These are phyloP conservation scores for Pelargonium fulgidum DNA, from an alignment of 441 rosid genomes.

Conservation along the genomic window DNA sequence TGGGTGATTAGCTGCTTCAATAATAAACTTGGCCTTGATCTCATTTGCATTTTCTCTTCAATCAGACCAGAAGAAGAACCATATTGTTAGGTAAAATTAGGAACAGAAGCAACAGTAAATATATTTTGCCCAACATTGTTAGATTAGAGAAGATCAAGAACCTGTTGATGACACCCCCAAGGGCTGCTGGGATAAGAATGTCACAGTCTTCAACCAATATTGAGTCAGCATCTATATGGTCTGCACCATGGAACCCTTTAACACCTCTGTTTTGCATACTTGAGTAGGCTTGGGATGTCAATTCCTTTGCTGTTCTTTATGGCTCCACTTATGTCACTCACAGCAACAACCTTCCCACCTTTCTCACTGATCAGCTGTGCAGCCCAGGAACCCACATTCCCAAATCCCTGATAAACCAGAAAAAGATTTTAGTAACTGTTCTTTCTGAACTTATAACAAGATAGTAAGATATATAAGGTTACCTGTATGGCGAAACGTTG, in stretches of 20 bases:
- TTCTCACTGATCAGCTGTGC: conserved; percentile 70
- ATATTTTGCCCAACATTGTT: background rate
- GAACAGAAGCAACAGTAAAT: too few species aligned
- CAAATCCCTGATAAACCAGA: conserved; percentile 55
- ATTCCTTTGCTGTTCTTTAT: conserved; percentile 67
- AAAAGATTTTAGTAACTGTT: background rate
- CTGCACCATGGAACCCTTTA: conserved; percentile 61
- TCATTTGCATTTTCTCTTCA: conserved; percentile 82
- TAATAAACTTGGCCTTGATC: conserved; percentile 86
- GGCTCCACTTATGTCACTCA: conserved; percentile 89
- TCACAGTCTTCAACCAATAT: conserved; percentile 77
- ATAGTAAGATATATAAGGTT: background rate
- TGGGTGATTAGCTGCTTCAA: conserved; percentile 97
- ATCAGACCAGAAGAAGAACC: background rate
- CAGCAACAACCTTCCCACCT: conserved; percentile 86
- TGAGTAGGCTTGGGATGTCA: conserved; percentile 47
- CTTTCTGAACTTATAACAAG: too few species aligned
- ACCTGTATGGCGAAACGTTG: conserved; percentile 87
- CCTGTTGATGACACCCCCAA: conserved; percentile 93
- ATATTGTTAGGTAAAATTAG: too few species aligned
- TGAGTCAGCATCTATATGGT: conserved; percentile 54
- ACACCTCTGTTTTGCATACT: conserved; percentile 61
- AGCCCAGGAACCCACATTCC: conserved; percentile 97
- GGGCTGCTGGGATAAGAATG: conserved; percentile 88
- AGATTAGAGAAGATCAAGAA: conserved; percentile 19